These are phyloP conservation scores for Alternaria metachromatica DNA, from an alignment of 2,329 filamentous ascomycete species.

Conservation along the genomic window DNA sequence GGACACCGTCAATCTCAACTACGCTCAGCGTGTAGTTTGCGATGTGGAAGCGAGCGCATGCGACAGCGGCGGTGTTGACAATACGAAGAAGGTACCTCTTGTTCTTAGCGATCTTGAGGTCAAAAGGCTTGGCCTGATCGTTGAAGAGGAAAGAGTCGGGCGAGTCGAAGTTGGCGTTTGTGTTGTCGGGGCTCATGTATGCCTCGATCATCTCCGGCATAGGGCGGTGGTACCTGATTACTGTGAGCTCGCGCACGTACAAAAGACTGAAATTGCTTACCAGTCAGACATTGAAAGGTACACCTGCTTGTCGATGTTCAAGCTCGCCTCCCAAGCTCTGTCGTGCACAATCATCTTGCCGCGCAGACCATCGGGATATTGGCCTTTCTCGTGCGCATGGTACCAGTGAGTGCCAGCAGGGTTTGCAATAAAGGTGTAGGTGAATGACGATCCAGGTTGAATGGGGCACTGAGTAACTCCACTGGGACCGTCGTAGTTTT, in stretches of 20 bases:
- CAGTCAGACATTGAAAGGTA: slow-evolving; percentile 13
- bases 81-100: slow-evolving; percentile 69
- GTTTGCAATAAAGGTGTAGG: slow-evolving; percentile 69
- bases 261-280: neutral
- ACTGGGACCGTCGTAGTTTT: slow-evolving; percentile 79
- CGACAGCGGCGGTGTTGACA: slow-evolving; percentile 60
- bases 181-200: slow-evolving; percentile 53
- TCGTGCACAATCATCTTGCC: slow-evolving; percentile 51
- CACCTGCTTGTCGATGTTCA: slow-evolving; percentile 33
- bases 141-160: slow-evolving; percentile 13
- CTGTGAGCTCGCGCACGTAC: slow-evolving; percentile 26
- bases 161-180: slow-evolving; percentile 26
- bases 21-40: slow-evolving; percentile 41
- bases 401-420: slow-evolving; percentile 66
- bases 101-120: slow-evolving; percentile 53
- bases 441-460: slow-evolving; percentile 66
- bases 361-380: slow-evolving; percentile 50
- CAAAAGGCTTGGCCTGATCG: slow-evolving; percentile 15
- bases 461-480: slow-evolving; percentile 70
- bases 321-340: slow-evolving; percentile 48
- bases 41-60: slow-evolving; percentile 53
- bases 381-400: slow-evolving; percentile 65
- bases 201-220: slow-evolving; percentile 44
- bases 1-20: slow-evolving; percentile 46
- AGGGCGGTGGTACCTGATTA: slow-evolving; percentile 6